Conservation (phyloP, 768 basidiomycete genomes). For the Mycena kentingensis region DNA sequence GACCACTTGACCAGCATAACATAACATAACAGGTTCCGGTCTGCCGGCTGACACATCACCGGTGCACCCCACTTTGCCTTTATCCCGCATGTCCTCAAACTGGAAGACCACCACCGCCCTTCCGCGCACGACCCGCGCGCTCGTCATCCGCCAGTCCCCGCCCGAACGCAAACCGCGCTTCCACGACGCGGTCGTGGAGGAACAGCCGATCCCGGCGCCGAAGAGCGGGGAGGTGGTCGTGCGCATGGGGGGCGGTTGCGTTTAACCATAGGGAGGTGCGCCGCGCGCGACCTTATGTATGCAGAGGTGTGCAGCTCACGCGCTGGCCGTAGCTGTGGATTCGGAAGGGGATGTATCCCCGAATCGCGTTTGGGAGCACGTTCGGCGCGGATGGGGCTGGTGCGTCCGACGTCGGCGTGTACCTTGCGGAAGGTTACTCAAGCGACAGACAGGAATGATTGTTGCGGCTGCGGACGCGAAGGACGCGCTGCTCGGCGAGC, state of each 20-base stretch:
- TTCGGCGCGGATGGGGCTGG: conserved; percentile 79
- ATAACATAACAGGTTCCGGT: no score
- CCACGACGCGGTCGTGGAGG: conserved; percentile 58
- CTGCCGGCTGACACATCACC: no score
- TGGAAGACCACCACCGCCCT: conserved; percentile 25
- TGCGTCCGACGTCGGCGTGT: conserved; percentile 28
- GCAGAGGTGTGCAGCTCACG: neutral
- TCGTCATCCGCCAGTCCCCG: conserved; percentile 50
- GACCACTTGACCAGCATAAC: no score
- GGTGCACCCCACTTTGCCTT: no score
- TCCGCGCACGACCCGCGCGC: conserved; percentile 47
- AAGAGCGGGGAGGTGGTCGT: conserved; percentile 64
- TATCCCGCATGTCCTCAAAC: no score
- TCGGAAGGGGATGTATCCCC: conserved; percentile 66
- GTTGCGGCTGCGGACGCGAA: conserved; percentile 53
- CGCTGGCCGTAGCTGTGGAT: conserved; percentile 63
- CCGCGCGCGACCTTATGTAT: neutral
- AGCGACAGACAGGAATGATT: conserved; percentile 52
- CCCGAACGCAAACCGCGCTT: conserved; percentile 43
- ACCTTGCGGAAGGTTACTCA: neutral
- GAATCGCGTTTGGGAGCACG: conserved; percentile 57
- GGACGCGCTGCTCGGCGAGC: conserved; percentile 60
- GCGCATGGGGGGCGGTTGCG: conserved; percentile 63
- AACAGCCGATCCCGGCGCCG: conserved; percentile 51
- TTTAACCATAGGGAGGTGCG: conserved; percentile 79